A percentile compares a stretch with the other conserved stretches of the same genome.
Conservation (phyloP, 140 eudicot species). For the Ambrosia hybrid region DNA sequence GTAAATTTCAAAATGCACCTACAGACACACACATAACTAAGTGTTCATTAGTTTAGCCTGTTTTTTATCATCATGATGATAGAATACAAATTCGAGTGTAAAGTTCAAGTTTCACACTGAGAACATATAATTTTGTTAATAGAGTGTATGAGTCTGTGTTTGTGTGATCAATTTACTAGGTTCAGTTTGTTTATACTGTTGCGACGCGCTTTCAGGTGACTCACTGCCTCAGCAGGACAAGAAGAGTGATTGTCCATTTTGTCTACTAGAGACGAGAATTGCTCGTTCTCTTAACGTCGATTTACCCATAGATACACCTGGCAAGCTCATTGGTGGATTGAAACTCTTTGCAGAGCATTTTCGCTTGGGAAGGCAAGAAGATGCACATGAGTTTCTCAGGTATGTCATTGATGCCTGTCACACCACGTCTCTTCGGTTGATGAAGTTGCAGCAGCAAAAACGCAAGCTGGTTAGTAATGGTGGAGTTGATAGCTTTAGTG, state of each 20-base stretch:
- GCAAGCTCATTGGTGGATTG: conserved; percentile 60
- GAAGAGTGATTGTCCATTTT: conserved; percentile 88
- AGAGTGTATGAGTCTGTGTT: no score
- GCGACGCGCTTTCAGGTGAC: conserved; percentile 51
- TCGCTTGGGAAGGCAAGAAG: conserved; percentile 89
- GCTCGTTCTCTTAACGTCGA: conserved; percentile 63
- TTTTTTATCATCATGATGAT: conserved; percentile 7
- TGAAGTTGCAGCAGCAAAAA: conserved; percentile 68
- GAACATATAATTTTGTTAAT: background rate
- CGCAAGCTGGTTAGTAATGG: conserved; percentile 38
- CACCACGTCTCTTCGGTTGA: conserved; percentile 83
- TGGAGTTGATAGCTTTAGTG: conserved; percentile 40
- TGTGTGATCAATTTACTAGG: background rate
- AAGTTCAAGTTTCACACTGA: background rate
- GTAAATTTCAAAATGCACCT: no score
- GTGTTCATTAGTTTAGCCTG: conserved; percentile 23
- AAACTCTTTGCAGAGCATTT: conserved; percentile 73
- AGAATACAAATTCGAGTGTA: background rate
- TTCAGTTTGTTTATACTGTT: background rate
- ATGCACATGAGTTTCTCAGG: conserved; percentile 90
- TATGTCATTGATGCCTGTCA: conserved; percentile 96
- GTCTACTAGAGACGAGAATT: conserved; percentile 80
- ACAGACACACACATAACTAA: background rate
- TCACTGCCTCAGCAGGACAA: conserved; percentile 53
- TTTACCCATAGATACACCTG: conserved; percentile 57